These are phyloP conservation scores for Perkinsus olseni DNA, from an alignment of 169 alveolate genomes.

Conservation along the genomic window DNA sequence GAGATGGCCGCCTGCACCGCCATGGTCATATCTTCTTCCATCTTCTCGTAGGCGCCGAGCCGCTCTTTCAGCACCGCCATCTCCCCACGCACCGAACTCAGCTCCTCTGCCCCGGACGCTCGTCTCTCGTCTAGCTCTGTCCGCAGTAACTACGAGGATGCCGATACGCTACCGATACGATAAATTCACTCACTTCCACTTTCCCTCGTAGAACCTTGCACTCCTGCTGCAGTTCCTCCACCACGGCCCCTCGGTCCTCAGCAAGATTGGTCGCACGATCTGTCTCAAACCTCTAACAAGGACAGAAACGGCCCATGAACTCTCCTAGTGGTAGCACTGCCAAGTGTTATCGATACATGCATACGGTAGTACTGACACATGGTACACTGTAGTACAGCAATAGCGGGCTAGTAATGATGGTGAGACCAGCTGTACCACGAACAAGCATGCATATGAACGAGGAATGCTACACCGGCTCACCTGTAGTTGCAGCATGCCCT, in stretches of 20 bases:
- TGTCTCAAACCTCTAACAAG: neutral
- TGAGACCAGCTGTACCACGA: no score
- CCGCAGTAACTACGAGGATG: neutral
- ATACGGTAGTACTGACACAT: no score
- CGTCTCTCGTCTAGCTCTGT: neutral
- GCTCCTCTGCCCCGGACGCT: neutral
- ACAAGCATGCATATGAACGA: no score
- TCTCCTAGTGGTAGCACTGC: no score
- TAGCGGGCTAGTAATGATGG: no score
- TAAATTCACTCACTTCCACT: neutral
- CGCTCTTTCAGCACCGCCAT: neutral
- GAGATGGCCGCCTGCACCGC: neutral
- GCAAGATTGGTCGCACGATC: neutral
- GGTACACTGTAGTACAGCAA: no score
- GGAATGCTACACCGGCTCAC: neutral
- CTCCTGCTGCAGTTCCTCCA: neutral
- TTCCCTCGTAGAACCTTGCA: neutral
- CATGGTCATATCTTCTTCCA: neutral
- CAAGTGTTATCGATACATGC: no score
- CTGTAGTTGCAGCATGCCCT: neutral
- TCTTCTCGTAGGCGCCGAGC: neutral
- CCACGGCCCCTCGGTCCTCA: neutral
- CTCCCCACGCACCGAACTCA: neutral
- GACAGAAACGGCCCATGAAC: no score
- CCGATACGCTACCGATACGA: neutral